Percentiles rank a stretch among this genome's conserved stretches.
These are phyloP conservation scores for Schizophyllum commune DNA, from an alignment of 1,284 basidiomycete genomes.

Conservation along the genomic window DNA sequence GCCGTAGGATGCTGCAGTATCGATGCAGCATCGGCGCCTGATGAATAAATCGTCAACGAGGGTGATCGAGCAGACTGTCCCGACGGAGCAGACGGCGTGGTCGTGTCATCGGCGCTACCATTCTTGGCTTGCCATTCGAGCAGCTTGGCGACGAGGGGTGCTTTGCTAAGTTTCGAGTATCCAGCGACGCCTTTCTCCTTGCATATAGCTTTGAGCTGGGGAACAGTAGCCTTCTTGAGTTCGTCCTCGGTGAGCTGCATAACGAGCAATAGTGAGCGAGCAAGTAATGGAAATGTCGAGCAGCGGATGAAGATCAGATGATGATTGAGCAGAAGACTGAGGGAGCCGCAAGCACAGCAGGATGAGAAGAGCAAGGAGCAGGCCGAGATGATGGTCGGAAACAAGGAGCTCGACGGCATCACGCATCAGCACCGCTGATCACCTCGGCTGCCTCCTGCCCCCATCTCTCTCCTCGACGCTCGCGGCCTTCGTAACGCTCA, in stretches of 20 bases:
- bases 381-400: background rate
- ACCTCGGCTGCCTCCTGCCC: background rate
- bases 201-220: slow-evolving; percentile 58
- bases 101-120: background rate
- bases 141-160: slow-evolving; percentile 47
- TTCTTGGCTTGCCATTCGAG: slow-evolving; percentile 9
- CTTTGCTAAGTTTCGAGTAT: slow-evolving; percentile 61
- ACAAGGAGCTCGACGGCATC: background rate
- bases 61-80: slow-evolving; percentile 3
- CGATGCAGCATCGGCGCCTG: no score
- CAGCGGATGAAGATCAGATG: no score
- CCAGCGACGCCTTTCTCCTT: slow-evolving; percentile 52
- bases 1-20: no score
- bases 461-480: background rate
- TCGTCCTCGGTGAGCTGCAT: slow-evolving; percentile 13
- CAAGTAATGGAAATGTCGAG: no score
- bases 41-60: no score
- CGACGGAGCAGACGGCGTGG: background rate
- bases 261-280: background rate
- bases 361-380: background rate
- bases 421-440: background rate
- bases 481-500: background rate
- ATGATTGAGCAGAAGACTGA: no score
- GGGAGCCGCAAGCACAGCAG: background rate
- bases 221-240: slow-evolving; percentile 40